Evolutionary conservation across 805 yeast genomes (phyloP).

Genomic region (Candida rishiriensis): DNA sequence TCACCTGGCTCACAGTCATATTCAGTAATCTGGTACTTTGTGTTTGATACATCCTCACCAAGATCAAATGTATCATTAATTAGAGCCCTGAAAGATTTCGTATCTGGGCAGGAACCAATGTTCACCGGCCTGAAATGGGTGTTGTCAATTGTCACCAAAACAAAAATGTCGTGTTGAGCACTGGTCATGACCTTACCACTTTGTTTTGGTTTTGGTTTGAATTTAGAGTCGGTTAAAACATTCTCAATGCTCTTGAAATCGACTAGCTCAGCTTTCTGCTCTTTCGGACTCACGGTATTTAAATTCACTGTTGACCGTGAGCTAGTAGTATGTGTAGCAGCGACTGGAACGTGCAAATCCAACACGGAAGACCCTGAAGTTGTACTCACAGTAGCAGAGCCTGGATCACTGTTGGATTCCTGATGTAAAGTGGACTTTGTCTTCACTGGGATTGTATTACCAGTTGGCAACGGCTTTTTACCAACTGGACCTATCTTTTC

Average conservation of each 20-base stretch:
- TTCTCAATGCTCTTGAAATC: not conserved
- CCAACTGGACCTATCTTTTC: conserved; percentile 34
- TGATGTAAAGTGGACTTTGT: conserved; percentile 25
- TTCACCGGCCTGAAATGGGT: conserved; percentile 47
- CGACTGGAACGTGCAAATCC: too few relatives aligned
- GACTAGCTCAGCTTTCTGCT: conserved; percentile 1
- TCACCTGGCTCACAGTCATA: conserved; percentile 57
- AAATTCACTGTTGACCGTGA: too few relatives aligned
- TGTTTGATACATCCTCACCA: conserved; percentile 32
- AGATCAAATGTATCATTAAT: conserved; percentile 32
- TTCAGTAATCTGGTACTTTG: conserved; percentile 61
- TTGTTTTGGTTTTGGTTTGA: too few relatives aligned
- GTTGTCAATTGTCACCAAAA: conserved; percentile 67
- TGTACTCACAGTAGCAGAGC: conserved; percentile 4
- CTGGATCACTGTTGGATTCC: conserved; percentile 3
- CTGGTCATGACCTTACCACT: too few relatives aligned
- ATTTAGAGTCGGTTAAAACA: too few relatives aligned
- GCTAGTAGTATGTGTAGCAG: too few relatives aligned
- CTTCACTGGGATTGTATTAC: conserved; percentile 30
- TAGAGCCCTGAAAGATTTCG: conserved; percentile 26
- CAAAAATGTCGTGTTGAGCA: conserved; percentile 24
- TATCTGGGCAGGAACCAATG: conserved; percentile 26
- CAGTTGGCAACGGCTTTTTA: conserved; percentile 30
- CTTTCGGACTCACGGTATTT: not conserved
- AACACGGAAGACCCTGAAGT: not conserved